Base-by-base conservation (phyloP, 2,329 filamentous ascomycete genomes). In the Colletotrichum sp. region DNA sequence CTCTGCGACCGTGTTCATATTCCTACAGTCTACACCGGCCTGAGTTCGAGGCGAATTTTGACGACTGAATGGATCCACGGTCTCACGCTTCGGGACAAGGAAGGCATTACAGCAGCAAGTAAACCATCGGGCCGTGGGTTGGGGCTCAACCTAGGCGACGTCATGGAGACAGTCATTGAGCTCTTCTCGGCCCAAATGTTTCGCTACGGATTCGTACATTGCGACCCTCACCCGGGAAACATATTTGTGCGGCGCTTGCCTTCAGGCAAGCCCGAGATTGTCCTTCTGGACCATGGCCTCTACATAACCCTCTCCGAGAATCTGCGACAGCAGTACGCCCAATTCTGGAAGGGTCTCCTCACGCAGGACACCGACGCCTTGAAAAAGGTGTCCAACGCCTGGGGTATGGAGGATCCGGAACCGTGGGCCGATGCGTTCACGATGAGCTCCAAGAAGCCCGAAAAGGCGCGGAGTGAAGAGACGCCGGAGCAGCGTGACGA, bases 1-100 rank as follows among this genome's bases (percentile, higher is more conserved):
- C 84, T 94, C 15, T 87, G 89, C 6, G 88, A 89, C 69, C 86
- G 91, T 16, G 92, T 94, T 2, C 93, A 94, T 81, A 91, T 94
- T n/a, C 92, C 93, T 0, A 87, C 90, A 58, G 88, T 93, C 9
- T 93, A 93, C 80, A 87, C 88, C 24, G 91, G 93, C 61, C 60
- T 77, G 12, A 92, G 87, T 74, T 92, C 90, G 32, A 91, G 88
- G 79, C 88, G 93, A 8, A 90, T 94, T 75, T 92, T 94, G 91
- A 93, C 92, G 0, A 92, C 92, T 2, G 92, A 94, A 81, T 94
- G 92, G 92, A 91, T 94, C 60, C 92, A 94, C 80, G 93, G 92
- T 13, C 88, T 93, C 4, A 87, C 91, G 1, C 84, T 94, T 7
- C 93, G 92, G 91, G 92, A 94, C 75, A 93, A 93, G 76, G 90